Evolutionary conservation across 192 early-diverging fungal species (phyloP), one percentile per base, ranked within the genome.

Genomic region (Linnemannia elongata): DNA sequence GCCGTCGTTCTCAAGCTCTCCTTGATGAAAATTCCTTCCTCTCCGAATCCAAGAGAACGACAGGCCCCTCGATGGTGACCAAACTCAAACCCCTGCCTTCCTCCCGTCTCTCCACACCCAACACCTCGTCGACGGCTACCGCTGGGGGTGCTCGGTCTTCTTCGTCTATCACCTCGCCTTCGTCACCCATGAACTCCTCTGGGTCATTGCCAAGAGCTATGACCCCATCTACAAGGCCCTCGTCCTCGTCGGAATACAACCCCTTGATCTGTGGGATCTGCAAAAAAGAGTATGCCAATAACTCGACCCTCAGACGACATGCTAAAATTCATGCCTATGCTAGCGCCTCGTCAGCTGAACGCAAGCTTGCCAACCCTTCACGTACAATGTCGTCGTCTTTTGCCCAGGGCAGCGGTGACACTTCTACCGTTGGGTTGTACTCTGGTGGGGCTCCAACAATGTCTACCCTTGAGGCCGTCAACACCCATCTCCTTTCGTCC

Each of bases 301-400:
- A 77, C 75, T 86, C 84, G 45, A 86, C 84, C 18, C 47, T 86
- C 12, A 42, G 84, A 30, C 78, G 84, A 2, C 84, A 86, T 38
- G 55, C 66, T 24, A 80, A 69, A 79, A 86, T 86, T 24, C 84
- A 86, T 44, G 71, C 44, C 6, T 81, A 77, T 63, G 84, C 74
- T 24, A 76, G 73, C 24, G 49, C 73, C 10, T 10, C 60, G 3
- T 18, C 60, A 33, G 60, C 30, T 13, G 24, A 30, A 4, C 60
- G 60, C 30, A 66, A 35, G 15, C 12, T 66, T 30, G 3, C 30
- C 13, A 66, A 27, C 0, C 60, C 30, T 12, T 30, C 10, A 30
- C 60, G 30, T 66, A 13, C 27, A 13, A 15, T 66, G 12, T 66
- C 60, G 12, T 66, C 30, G n/a, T 13, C 27, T 30, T 30, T 24